Conservation (phyloP, 768 basidiomycete genomes). For the Stropharia rugosoannulata region DNA sequence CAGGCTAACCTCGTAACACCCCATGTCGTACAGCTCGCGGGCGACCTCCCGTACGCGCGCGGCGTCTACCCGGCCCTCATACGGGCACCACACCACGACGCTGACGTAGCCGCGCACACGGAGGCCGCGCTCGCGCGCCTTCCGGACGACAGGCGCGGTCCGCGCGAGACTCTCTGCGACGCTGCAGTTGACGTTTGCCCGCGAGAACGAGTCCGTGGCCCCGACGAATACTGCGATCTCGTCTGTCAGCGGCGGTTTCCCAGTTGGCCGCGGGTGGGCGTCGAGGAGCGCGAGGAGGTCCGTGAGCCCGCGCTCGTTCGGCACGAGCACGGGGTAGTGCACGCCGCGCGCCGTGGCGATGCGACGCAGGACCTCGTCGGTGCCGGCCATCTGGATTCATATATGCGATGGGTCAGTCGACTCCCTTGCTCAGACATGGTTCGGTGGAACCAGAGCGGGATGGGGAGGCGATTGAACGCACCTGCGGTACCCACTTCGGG, state of each 20-base stretch:
- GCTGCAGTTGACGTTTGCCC: slow-evolving; percentile 81
- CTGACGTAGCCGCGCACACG: slow-evolving; percentile 86
- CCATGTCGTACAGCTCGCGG: slow-evolving; percentile 77
- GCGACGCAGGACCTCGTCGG: slow-evolving; percentile 65
- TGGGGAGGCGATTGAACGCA: slow-evolving; percentile 23
- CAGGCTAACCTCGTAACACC: slow-evolving; percentile 90
- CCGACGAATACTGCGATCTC: slow-evolving; percentile 91
- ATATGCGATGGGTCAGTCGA: neutral
- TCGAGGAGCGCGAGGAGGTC: slow-evolving; percentile 60
- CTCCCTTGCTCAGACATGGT: neutral
- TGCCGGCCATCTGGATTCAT: slow-evolving; percentile 76
- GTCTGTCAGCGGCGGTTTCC: slow-evolving; percentile 55
- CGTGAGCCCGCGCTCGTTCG: slow-evolving; percentile 77
- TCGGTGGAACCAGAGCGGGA: neutral
- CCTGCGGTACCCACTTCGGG: slow-evolving; percentile 94
- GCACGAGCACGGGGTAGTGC: slow-evolving; percentile 78
- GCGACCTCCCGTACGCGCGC: slow-evolving; percentile 66
- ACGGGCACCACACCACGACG: slow-evolving; percentile 83
- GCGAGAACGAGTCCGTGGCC: slow-evolving; percentile 83
- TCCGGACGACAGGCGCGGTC: slow-evolving; percentile 58
- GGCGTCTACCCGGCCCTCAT: slow-evolving; percentile 74
- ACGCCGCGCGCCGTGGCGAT: slow-evolving; percentile 53
- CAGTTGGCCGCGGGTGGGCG: slow-evolving; percentile 20
- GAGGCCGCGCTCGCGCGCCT: slow-evolving; percentile 60
- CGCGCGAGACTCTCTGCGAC: slow-evolving; percentile 67